Evolutionary conservation across 2,329 filamentous ascomycete species (phyloP).

Genomic region (Exophiala oligosperma): DNA sequence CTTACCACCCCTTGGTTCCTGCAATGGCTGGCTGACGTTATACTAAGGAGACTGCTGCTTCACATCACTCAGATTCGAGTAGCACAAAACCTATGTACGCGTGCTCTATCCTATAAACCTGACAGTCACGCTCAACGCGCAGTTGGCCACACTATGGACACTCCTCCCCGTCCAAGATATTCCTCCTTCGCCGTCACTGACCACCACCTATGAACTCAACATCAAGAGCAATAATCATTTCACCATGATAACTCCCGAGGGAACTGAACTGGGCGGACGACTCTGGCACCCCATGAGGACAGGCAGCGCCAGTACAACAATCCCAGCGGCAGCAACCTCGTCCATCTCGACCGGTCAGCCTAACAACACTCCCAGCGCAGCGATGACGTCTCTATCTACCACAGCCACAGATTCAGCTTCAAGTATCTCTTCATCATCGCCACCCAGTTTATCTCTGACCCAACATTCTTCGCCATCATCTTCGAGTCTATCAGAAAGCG

Average conservation of each 20-base stretch:
- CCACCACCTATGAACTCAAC: too few species aligned
- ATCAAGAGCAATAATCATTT: too few species aligned
- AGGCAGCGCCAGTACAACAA: background rate
- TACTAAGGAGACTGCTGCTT: too few species aligned
- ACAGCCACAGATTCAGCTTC: background rate
- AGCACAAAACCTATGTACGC: too few species aligned
- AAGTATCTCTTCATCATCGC: background rate
- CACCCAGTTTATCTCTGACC: background rate
- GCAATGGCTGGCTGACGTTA: too few species aligned
- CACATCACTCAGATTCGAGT: too few species aligned
- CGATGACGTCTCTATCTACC: background rate
- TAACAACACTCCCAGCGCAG: background rate
- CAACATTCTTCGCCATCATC: background rate
- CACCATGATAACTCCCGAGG: background rate
- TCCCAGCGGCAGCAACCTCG: background rate
- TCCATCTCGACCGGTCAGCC: background rate
- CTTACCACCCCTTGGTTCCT: too few species aligned
- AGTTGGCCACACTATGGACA: too few species aligned
- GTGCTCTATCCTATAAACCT: too few species aligned
- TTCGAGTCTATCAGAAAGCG: background rate
- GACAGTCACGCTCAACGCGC: too few species aligned
- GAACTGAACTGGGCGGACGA: background rate
- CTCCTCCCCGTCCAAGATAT: too few species aligned
- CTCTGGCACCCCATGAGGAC: background rate
- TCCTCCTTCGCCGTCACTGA: too few species aligned